Evolutionary conservation across 345 rosid species (phyloP).

Genomic region (Eucalyptus albens): DNA sequence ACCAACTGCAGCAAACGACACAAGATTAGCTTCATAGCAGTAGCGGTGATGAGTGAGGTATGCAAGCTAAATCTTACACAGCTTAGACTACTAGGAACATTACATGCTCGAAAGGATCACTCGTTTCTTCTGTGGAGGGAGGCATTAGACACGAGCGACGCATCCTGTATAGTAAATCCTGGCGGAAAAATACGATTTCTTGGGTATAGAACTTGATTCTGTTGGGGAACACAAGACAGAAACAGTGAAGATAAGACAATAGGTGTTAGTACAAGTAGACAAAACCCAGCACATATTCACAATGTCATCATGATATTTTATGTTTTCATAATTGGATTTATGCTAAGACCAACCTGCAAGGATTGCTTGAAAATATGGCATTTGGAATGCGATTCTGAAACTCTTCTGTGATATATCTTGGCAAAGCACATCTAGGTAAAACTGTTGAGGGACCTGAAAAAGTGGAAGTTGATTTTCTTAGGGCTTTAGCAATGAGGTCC

Average conservation of each 20-base stretch:
- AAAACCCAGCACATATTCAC: not conserved
- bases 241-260: not conserved
- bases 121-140: conserved; percentile 78
- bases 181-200: conserved; percentile 86
- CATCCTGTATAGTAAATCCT: conserved; percentile 83
- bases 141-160: conserved; percentile 85
- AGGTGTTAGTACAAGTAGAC: not conserved
- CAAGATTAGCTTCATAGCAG: not conserved
- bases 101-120: conserved; percentile 82
- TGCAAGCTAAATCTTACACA: not conserved
- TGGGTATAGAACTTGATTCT: conserved; percentile 84
- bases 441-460: conserved; percentile 79
- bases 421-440: conserved; percentile 74
- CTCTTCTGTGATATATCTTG: conserved; percentile 69
- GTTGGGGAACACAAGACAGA: conserved; percentile 7
- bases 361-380: conserved; percentile 85
- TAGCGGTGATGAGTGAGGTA: not conserved
- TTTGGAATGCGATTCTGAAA: conserved; percentile 50
- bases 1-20: conserved; percentile 57
- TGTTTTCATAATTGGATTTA: not conserved
- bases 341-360: conserved; percentile 68
- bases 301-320: not conserved
- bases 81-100: not conserved
- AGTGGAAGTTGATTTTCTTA: not conserved
- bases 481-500: not conserved